Conservation (phyloP, 2,329 filamentous ascomycete genomes). For the Trichophyton schoenleinii region DNA sequence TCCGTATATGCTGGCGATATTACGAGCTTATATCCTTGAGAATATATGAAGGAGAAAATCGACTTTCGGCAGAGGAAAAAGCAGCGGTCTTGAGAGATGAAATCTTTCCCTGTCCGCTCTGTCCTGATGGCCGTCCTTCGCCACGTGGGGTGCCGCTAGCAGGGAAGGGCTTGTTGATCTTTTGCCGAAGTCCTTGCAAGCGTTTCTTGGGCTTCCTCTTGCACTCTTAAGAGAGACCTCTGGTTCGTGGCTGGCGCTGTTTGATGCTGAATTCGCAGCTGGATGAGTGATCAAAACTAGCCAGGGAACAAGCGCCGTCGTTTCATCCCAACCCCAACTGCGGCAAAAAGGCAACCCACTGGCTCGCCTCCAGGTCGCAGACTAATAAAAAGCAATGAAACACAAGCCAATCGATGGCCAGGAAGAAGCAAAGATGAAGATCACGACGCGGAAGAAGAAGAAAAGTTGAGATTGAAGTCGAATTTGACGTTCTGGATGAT, state of each 20-base stretch:
- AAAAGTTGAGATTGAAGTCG: background rate
- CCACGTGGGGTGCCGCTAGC: background rate
- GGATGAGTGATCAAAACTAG: background rate
- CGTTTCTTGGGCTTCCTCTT: background rate
- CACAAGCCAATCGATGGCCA: background rate
- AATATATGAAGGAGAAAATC: background rate
- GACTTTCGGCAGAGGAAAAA: background rate
- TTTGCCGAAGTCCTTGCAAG: background rate
- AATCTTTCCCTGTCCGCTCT: background rate
- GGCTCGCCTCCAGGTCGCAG: background rate
- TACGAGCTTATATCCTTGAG: background rate
- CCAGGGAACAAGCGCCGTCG: background rate
- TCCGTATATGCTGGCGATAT: background rate
- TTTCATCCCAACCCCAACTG: background rate
- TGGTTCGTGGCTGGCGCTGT: too few relatives aligned
- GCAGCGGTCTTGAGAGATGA: background rate
- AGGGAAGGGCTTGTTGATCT: conserved; percentile 1
- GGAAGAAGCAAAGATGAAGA: background rate
- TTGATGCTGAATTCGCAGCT: background rate
- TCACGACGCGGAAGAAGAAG: background rate
- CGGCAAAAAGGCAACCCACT: background rate
- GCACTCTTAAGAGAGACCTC: background rate
- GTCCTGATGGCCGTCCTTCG: background rate
- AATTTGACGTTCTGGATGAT: background rate
- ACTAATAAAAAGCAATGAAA: background rate